Evolutionary conservation across 1,284 basidiomycete genomes (phyloP).

Genomic region (Ceratobasidium papillatum): DNA sequence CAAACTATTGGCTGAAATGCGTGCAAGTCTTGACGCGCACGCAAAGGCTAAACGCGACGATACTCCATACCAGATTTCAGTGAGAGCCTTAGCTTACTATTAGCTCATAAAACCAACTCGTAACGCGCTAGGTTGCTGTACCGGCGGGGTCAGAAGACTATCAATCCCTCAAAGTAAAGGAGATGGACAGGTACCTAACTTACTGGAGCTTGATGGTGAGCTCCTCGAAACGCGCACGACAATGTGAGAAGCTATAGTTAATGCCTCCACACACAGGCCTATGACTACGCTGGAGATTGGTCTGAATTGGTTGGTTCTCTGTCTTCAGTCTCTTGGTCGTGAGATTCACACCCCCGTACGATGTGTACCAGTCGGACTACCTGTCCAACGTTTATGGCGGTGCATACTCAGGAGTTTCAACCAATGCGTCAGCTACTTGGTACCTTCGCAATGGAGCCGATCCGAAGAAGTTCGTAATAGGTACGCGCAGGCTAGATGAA

Average conservation of each 20-base stretch:
- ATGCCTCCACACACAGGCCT: slow-evolving; percentile 78
- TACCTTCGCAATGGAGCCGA: slow-evolving; percentile 75
- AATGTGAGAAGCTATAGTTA: too few species aligned
- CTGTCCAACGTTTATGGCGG: slow-evolving; percentile 84
- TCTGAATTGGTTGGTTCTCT: slow-evolving; percentile 52
- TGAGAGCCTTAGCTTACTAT: neutral
- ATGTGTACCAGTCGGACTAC: slow-evolving; percentile 70
- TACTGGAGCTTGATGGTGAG: slow-evolving; percentile 58
- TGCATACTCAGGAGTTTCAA: slow-evolving; percentile 66
- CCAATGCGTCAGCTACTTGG: slow-evolving; percentile 73
- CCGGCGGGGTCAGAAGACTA: too few species aligned
- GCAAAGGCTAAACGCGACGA: slow-evolving; percentile 27
- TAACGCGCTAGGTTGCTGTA: too few species aligned
- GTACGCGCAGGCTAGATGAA: too few species aligned
- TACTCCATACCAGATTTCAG: slow-evolving; percentile 36
- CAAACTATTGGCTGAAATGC: slow-evolving; percentile 11
- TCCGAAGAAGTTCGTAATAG: slow-evolving; percentile 76
- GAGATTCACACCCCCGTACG: too few species aligned
- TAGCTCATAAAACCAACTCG: too few species aligned
- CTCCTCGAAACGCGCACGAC: too few species aligned
- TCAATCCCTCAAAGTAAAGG: too few species aligned
- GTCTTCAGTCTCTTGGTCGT: too few species aligned
- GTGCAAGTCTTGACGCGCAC: slow-evolving; percentile 16
- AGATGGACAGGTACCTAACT: slow-evolving; percentile 59
- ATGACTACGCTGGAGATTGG: slow-evolving; percentile 81